These are phyloP conservation scores for Auricularia cornea DNA, from an alignment of 768 basidiomycete genomes.

Conservation along the genomic window DNA sequence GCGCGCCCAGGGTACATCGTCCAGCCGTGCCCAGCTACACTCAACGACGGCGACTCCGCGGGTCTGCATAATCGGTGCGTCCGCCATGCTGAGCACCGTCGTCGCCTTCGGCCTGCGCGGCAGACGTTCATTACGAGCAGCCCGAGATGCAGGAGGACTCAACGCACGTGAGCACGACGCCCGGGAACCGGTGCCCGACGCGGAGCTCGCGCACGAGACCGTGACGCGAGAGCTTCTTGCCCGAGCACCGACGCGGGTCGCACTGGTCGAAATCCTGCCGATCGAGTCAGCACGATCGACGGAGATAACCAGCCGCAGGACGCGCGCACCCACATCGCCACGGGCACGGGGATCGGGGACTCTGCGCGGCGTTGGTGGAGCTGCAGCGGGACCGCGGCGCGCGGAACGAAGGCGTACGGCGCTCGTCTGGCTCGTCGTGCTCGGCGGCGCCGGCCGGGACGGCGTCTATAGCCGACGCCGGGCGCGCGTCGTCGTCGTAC, in stretches of 20 bases:
- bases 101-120: constrained; percentile 70
- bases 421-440: constrained; percentile 23
- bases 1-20: constrained; percentile 91
- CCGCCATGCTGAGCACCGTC: constrained; percentile 69
- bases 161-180: constrained; percentile 88
- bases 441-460: constrained; percentile 29
- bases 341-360: constrained; percentile 46
- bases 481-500: constrained; percentile 32
- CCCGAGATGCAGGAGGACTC: not conserved
- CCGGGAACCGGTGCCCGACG: constrained; percentile 80
- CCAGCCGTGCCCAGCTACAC: constrained; percentile 94
- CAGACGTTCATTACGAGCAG: constrained; percentile 4
- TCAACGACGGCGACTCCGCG: constrained; percentile 93
- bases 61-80: constrained; percentile 66
- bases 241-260: constrained; percentile 79
- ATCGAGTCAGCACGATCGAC: not conserved
- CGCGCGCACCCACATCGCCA: constrained; percentile 90
- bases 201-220: constrained; percentile 77
- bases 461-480: constrained; percentile 51
- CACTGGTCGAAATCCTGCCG: constrained; percentile 95
- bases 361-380: not conserved
- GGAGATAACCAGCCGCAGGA: not conserved
- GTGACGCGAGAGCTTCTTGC: constrained; percentile 83
- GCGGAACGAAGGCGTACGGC: constrained; percentile 5
- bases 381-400: not conserved